These are phyloP conservation scores for Debaryomyces tyrocola DNA, from an alignment of 805 yeast species.

Conservation along the genomic window DNA sequence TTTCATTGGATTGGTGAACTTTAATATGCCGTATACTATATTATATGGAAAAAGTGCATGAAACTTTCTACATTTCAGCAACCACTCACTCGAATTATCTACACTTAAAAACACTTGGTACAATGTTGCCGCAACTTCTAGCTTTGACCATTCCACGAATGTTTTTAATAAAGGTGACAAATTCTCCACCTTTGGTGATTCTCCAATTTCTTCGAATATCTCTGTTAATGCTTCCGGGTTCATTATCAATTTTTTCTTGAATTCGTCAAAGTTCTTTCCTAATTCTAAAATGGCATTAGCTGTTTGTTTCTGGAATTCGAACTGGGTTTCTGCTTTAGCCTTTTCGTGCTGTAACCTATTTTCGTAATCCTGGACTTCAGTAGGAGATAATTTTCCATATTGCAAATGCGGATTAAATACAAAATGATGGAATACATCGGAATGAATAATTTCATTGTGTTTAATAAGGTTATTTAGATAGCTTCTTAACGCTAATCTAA, in stretches of 20 bases:
- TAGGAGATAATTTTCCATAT: slow-evolving; percentile 35
- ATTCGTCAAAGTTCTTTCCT: slow-evolving; percentile 56
- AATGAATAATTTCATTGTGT: slow-evolving; percentile 55
- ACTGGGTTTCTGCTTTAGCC: slow-evolving; percentile 57
- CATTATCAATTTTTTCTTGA: slow-evolving; percentile 54
- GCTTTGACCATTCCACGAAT: slow-evolving; percentile 77
- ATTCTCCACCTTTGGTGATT: slow-evolving; percentile 49
- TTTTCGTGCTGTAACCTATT: slow-evolving; percentile 61
- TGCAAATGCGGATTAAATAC: slow-evolving; percentile 34
- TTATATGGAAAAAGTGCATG: slow-evolving; percentile 81
- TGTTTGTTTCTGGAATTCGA: slow-evolving; percentile 71
- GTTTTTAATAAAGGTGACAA: slow-evolving; percentile 67
- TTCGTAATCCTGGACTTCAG: slow-evolving; percentile 56
- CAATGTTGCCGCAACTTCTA: slow-evolving; percentile 81
- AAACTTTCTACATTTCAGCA: slow-evolving; percentile 65
- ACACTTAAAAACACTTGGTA: slow-evolving; percentile 78
- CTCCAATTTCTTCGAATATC: slow-evolving; percentile 67
- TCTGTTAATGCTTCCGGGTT: slow-evolving; percentile 54
- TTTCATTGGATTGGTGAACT: slow-evolving; percentile 84
- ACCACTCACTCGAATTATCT: slow-evolving; percentile 77
- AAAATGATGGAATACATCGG: slow-evolving; percentile 54
- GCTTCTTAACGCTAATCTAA: slow-evolving; percentile 75
- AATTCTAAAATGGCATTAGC: slow-evolving; percentile 54
- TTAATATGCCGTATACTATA: slow-evolving; percentile 71
- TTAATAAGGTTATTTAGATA: slow-evolving; percentile 57